Conservation (phyloP, 805 yeast genomes). For the Cyberlindnera saturnus region DNA sequence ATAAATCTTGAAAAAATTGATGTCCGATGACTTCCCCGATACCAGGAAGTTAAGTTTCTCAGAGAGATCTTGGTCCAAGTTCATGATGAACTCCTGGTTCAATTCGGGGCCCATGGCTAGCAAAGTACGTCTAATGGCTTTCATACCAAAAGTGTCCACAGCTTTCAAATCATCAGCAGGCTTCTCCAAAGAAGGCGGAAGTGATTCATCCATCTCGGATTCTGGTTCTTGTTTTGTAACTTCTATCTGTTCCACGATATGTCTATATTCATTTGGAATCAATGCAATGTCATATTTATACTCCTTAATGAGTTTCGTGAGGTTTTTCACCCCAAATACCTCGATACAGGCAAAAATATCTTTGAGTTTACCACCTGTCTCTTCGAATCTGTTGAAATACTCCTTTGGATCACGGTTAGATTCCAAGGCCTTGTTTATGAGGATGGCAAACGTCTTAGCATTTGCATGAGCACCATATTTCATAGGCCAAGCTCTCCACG, state of each 20-base stretch:
- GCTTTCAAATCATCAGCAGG: constrained; percentile 48
- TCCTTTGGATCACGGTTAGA: constrained; percentile 17
- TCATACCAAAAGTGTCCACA: constrained; percentile 73
- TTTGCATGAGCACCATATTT: constrained; percentile 36
- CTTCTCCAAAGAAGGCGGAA: constrained; percentile 44
- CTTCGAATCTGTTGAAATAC: constrained; percentile 23
- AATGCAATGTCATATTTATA: constrained; percentile 16
- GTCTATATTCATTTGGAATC: constrained; percentile 31
- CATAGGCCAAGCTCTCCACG: constrained; percentile 29
- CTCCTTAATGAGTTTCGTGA: constrained; percentile 25
- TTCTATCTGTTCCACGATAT: constrained; percentile 13
- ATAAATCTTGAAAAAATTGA: constrained; percentile 67
- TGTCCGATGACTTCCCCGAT: constrained; percentile 19
- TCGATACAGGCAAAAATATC: constrained; percentile 33
- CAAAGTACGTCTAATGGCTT: constrained; percentile 70
- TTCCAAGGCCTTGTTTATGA: constrained; percentile 29
- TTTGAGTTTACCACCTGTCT: constrained; percentile 22
- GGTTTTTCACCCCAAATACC: constrained; percentile 42
- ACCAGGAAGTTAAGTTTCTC: constrained; percentile 29
- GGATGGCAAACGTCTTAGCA: constrained; percentile 54
- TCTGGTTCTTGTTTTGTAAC: constrained; percentile 2
- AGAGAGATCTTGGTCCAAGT: constrained; percentile 28
- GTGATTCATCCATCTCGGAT: constrained; percentile 13
- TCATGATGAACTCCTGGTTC: constrained; percentile 25
- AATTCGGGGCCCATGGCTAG: constrained; percentile 37